These are phyloP conservation scores for Cymbidium sinense DNA, from an alignment of 106 monocot species.

Conservation along the genomic window DNA sequence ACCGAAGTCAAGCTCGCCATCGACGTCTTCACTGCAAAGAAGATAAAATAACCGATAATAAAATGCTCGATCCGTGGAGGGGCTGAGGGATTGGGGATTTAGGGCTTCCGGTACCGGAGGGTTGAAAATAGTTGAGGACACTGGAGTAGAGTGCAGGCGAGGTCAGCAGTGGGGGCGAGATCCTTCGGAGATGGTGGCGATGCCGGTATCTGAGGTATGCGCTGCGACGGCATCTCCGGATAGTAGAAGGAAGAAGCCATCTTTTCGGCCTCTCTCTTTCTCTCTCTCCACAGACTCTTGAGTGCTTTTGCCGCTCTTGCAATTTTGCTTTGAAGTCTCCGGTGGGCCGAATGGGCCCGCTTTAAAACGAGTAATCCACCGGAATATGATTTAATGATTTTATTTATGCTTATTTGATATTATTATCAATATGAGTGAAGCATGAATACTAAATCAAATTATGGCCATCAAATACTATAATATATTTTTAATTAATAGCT, in stretches of 20 bases:
- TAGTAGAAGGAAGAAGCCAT: constrained; percentile 26
- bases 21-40: constrained; percentile 29
- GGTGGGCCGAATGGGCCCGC: too few species aligned
- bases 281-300: not conserved
- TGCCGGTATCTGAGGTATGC: constrained; percentile 12
- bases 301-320: not conserved
- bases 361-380: too few species aligned
- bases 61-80: not conserved
- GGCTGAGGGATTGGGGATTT: not conserved
- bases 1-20: constrained; percentile 49
- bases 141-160: constrained; percentile 29
- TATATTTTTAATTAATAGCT: too few species aligned
- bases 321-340: not conserved
- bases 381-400: too few species aligned
- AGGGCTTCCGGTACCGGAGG: constrained; percentile 26
- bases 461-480: too few species aligned
- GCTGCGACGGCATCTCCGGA: constrained; percentile 24
- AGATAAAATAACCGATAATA: not conserved
- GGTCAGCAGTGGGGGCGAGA: constrained; percentile 31
- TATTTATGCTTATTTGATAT: too few species aligned
- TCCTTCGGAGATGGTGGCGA: constrained; percentile 27
- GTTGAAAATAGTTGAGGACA: constrained; percentile 37
- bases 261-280: not conserved
- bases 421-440: too few species aligned
- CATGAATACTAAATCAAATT: too few species aligned